Conservation (phyloP, 177 flowering plant species). For the Tripterygium wilfordii region DNA sequence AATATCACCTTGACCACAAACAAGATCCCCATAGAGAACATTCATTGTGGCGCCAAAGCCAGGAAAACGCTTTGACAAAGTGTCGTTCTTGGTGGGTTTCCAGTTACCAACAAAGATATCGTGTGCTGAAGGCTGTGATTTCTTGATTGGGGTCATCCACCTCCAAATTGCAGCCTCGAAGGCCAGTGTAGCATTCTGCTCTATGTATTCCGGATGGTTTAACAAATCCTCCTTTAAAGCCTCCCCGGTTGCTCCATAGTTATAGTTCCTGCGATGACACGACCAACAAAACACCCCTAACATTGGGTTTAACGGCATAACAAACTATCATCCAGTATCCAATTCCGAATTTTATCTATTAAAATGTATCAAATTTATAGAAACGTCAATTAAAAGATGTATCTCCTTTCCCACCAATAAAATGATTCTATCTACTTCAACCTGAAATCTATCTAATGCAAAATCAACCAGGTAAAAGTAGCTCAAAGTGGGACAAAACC, state of each 20-base stretch:
- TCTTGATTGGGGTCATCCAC: conserved; percentile 79
- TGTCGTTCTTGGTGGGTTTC: conserved; percentile 93
- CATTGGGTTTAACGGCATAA: too few species aligned
- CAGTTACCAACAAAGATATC: conserved; percentile 75
- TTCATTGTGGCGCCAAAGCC: conserved; percentile 92
- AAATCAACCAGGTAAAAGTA: too few species aligned
- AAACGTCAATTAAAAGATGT: too few species aligned
- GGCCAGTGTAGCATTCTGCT: conserved; percentile 82
- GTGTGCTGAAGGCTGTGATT: conserved; percentile 71
- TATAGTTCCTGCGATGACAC: conserved; percentile 59
- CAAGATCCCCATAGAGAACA: conserved; percentile 62
- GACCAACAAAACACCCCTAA: neutral
- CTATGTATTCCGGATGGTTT: conserved; percentile 74
- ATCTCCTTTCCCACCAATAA: too few species aligned
- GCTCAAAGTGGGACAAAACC: too few species aligned
- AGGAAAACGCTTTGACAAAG: conserved; percentile 59
- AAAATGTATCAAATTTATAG: too few species aligned
- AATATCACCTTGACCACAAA: conserved; percentile 71
- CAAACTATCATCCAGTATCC: too few species aligned
- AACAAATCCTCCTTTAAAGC: conserved; percentile 56
- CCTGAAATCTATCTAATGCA: too few species aligned
- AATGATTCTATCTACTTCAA: too few species aligned
- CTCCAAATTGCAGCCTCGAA: conserved; percentile 76
- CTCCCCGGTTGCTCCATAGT: conserved; percentile 64
- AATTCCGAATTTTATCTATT: too few species aligned